Evolutionary conservation across 2,329 filamentous ascomycete species (phyloP), one percentile per base, ranked within the genome.

Genomic region (Colletotrichum magnum): DNA sequence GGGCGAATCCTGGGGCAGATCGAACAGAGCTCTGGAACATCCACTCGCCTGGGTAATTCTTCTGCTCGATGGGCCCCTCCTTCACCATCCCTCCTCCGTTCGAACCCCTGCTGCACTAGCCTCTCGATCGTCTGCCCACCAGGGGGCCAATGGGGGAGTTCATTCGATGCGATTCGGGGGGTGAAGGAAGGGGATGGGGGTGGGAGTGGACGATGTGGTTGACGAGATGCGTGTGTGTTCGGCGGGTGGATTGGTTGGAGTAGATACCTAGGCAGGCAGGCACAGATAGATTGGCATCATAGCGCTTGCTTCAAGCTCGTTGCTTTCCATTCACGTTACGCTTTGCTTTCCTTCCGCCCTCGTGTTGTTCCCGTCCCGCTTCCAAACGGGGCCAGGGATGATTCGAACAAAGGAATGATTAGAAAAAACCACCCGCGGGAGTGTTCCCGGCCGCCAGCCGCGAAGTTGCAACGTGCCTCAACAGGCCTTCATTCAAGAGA

Each of bases 1-100:
- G 41, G 61, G 21, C 48, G 63, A 58, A 71, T 66, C 69, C 69
- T 36, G 58, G 69, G 52, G 69, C 66, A 71, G 69, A 71, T 71
- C 69, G 69, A 65, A 71, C 69, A 68, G 59, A 60, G 53, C 41
- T 58, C 57, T 65, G 58, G 61, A 60, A 64, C 64, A 58, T 61
- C 64, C 68, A 68, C 58, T 69, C 54, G 50, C 32, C 66, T 53
- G 66, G 66, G 66, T 60, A 56, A 58, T 69, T 65, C 54, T 66
- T 60, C 56, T 60, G 60, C 62, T 66, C 56, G 61, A 32, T 56
- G 26, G 24, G 24, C 26, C 50, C 1, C 58, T 28, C 58, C 52
- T 51, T 50, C 32, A 36, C 32, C 10, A 7, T 10, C 10, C 32
- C 32, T 36, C 32, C 32, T 36, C 32, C 32, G 32, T 7, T n/a